phyloP scores from a whole-genome alignment of 768 basidiomycete species.

The Leccinum variicolor region DNA sequence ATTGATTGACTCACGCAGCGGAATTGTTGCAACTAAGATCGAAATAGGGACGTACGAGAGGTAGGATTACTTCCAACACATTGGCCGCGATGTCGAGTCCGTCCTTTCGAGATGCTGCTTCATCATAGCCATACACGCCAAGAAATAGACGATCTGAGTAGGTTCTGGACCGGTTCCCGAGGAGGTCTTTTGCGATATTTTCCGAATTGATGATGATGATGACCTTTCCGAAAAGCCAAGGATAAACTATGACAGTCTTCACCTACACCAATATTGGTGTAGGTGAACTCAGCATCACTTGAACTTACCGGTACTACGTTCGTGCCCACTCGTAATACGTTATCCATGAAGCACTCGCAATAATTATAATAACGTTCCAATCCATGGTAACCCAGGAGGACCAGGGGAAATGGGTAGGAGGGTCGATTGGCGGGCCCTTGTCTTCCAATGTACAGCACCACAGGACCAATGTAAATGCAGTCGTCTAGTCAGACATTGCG shows the following conservation, averaged over 20 bases:
- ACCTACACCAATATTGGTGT: not conserved
- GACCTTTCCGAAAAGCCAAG: not conserved
- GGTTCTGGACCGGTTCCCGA: not conserved
- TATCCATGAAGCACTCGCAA: not conserved
- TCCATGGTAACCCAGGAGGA: not conserved
- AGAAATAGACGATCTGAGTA: not conserved
- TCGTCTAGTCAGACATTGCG: not conserved
- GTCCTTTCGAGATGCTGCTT: not conserved
- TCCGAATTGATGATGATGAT: slow-evolving; percentile 5
- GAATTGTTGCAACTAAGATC: not conserved
- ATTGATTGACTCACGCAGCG: not conserved
- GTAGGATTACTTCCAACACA: not conserved
- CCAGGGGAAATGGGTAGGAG: not conserved
- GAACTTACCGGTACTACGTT: slow-evolving; percentile 6
- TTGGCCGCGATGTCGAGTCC: not conserved
- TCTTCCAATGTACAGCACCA: not conserved
- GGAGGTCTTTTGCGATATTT: not conserved
- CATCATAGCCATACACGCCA: not conserved
- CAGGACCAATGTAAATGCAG: not conserved
- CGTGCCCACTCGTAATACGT: not conserved
- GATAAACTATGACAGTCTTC: slow-evolving; percentile 1
- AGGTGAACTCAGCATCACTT: not conserved
- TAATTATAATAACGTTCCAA: not conserved
- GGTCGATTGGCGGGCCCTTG: not conserved
- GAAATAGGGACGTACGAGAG: not conserved